A percentile compares a stretch with the other conserved stretches of the same genome.
Conservation (phyloP, 176 grass and related monocot genomes). For the Bonia amplexicaulis region DNA sequence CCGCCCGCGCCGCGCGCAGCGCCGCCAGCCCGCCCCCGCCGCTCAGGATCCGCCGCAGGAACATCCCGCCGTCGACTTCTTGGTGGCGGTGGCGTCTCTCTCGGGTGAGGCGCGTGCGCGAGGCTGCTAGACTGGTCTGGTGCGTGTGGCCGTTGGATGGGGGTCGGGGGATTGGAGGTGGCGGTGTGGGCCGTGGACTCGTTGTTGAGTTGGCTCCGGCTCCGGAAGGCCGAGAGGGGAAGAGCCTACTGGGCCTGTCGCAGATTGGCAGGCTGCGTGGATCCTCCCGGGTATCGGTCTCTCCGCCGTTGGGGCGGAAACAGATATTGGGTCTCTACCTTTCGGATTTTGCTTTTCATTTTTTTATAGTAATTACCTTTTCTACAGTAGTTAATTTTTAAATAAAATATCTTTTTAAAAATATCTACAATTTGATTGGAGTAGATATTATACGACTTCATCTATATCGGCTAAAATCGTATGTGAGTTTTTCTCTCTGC, state of each 20-base stretch:
- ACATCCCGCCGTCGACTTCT: constrained; percentile 43
- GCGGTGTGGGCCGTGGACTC: neutral
- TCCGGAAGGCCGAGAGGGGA: neutral
- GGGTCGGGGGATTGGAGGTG: no score
- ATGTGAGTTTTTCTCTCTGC: no score
- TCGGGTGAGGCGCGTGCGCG: constrained; percentile 4
- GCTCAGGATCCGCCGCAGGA: constrained; percentile 75
- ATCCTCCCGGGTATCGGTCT: neutral
- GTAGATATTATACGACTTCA: no score
- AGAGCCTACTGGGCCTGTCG: neutral
- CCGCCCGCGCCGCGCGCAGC: constrained; percentile 43
- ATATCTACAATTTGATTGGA: no score
- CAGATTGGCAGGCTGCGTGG: neutral
- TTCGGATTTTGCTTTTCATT: no score
- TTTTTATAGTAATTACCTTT: no score
- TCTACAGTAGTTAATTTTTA: no score
- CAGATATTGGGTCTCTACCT: no score
- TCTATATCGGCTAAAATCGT: no score
- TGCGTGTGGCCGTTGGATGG: no score
- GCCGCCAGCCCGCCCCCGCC: constrained; percentile 39
- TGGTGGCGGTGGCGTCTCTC: constrained; percentile 1
- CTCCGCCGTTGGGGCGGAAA: neutral
- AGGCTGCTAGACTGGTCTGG: neutral
- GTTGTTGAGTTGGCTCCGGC: neutral
- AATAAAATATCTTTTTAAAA: no score